A percentile compares a stretch with the other conserved stretches of the same genome.
These are phyloP conservation scores for Cercospora sp. DNA, from an alignment of 2,329 filamentous ascomycete species.

Conservation along the genomic window DNA sequence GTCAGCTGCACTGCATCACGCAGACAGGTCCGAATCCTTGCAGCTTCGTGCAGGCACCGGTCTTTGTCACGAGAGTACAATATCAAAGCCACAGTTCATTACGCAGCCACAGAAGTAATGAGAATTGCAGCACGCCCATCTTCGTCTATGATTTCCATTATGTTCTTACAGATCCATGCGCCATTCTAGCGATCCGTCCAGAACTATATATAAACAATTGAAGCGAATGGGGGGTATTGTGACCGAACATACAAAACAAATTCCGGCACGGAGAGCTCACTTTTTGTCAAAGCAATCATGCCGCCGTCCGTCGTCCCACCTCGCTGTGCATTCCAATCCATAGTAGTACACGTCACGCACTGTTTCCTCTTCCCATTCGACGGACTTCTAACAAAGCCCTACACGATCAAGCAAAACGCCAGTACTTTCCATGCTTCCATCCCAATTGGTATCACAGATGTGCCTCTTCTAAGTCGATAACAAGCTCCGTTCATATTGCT, in stretches of 20 bases:
- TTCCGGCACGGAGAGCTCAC: conserved; percentile 1
- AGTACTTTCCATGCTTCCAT: conserved; percentile 13
- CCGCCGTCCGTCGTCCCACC: conserved; percentile 12
- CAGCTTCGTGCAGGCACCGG: conserved; percentile 4
- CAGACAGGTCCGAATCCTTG: neutral
- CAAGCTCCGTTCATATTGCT: conserved; percentile 29
- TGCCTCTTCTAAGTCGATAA: conserved; percentile 5
- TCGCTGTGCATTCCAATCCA: conserved; percentile 12
- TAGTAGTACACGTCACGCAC: conserved; percentile 18
- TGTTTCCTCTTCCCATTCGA: neutral
- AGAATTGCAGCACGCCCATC: neutral
- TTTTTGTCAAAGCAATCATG: conserved; percentile 6
- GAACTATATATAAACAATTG: conserved; percentile 3
- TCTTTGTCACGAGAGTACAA: conserved; percentile 19
- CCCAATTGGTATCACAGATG: conserved; percentile 13
- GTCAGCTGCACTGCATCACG: conserved; percentile 14
- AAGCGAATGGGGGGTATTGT: conserved; percentile 16
- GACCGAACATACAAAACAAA: conserved; percentile 8
- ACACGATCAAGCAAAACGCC: conserved; percentile 9
- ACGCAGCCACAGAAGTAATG: neutral
- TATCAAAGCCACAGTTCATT: conserved; percentile 6
- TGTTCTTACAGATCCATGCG: neutral
- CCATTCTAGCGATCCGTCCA: conserved; percentile 7
- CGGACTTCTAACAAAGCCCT: neutral
- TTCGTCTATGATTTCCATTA: neutral